Percentiles rank a stretch among this genome's conserved stretches.
Evolutionary conservation across 2,329 filamentous ascomycete genomes (phyloP).

Genomic region (Talaromyces marneffei): DNA sequence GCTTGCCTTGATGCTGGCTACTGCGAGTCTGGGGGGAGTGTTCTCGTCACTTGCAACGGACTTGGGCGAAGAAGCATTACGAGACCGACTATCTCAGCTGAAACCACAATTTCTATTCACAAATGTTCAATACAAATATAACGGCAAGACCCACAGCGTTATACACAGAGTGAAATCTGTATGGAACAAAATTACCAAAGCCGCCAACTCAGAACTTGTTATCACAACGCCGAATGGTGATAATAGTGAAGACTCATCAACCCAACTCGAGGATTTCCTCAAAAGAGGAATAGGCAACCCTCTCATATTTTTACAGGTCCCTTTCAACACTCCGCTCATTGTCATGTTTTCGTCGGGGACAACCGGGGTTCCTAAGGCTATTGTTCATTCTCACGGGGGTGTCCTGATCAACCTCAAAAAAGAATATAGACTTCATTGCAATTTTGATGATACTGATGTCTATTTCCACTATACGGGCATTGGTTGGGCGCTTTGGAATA

Average conservation of each 20-base stretch:
- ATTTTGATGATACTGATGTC: slow-evolving; percentile 33
- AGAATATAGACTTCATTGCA: slow-evolving; percentile 41
- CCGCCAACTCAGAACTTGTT: neutral
- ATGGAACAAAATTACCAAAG: neutral
- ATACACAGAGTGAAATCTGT: neutral
- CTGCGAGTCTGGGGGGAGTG: neutral
- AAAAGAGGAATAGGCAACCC: neutral
- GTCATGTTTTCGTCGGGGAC: slow-evolving; percentile 43
- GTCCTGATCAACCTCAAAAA: slow-evolving; percentile 43
- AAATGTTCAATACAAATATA: neutral
- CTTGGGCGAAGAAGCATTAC: neutral
- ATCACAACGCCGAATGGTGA: neutral
- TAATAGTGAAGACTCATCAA: neutral
- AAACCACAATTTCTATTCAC: neutral
- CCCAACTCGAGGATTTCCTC: neutral
- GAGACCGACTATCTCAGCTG: neutral
- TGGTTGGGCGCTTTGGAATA: slow-evolving; percentile 45
- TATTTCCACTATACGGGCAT: slow-evolving; percentile 45
- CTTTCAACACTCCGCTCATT: slow-evolving; percentile 40
- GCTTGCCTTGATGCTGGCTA: neutral
- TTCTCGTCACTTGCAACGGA: neutral
- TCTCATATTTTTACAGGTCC: neutral
- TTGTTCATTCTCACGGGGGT: slow-evolving; percentile 40
- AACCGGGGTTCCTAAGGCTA: slow-evolving; percentile 42
- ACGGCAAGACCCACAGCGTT: neutral